Conservation (phyloP, 371 early-diverging fungal species). For the Umbelopsis sp. region DNA sequence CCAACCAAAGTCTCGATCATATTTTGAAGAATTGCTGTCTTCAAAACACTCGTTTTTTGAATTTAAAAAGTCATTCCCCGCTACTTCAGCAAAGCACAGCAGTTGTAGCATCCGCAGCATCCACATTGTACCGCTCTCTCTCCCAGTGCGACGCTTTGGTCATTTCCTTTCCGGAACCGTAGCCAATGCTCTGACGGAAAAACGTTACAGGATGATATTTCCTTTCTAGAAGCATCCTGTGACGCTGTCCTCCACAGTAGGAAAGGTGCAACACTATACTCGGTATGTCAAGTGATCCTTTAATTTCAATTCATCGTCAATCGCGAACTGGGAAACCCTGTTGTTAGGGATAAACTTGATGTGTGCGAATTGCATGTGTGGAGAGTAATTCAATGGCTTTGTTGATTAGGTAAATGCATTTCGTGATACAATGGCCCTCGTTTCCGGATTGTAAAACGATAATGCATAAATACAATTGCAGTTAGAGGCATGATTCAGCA, state of each 20-base stretch:
- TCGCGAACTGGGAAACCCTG: neutral
- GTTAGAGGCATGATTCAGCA: neutral
- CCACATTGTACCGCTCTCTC: too few relatives aligned
- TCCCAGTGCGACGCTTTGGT: too few relatives aligned
- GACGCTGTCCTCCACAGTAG: neutral
- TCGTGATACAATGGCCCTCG: neutral
- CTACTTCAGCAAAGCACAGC: too few relatives aligned
- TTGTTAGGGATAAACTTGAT: neutral
- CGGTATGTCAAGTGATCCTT: neutral
- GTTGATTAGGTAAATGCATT: neutral
- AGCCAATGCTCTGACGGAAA: too few relatives aligned
- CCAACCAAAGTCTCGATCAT: too few relatives aligned
- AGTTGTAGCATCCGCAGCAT: too few relatives aligned
- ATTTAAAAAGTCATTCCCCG: too few relatives aligned
- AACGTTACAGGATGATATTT: neutral
- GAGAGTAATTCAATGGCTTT: neutral
- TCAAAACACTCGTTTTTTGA: too few relatives aligned
- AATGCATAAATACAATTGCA: neutral
- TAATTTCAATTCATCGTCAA: neutral
- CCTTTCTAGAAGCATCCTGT: slow-evolving; percentile 4
- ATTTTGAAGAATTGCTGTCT: too few relatives aligned
- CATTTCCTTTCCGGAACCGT: too few relatives aligned
- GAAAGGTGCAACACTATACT: neutral
- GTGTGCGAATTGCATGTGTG: slow-evolving; percentile 19
- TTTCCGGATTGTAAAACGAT: neutral